Percentiles rank a stretch among this genome's conserved stretches.
phyloP scores from a whole-genome alignment of 352 stramenopile genomes.

The Phytophthora pinifolia region DNA sequence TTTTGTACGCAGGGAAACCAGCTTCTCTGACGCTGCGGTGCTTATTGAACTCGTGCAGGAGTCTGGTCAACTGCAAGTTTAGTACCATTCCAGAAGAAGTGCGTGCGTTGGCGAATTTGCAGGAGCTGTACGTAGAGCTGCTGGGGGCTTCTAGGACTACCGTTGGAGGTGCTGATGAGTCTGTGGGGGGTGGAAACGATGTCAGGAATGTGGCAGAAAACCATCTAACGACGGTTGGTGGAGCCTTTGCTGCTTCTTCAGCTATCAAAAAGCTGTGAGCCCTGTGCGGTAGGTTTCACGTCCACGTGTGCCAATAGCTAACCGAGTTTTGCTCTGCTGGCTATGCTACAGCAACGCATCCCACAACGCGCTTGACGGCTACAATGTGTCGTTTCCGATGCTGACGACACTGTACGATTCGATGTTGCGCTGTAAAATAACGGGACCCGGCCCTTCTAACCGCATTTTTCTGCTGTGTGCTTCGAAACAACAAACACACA shows the following conservation, averaged over 20 bases:
- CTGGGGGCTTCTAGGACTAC: not conserved
- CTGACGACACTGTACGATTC: slow-evolving; percentile 45
- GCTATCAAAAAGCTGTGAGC: slow-evolving; percentile 49
- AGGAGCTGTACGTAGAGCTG: slow-evolving; percentile 39
- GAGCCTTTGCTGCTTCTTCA: slow-evolving; percentile 28
- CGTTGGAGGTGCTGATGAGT: slow-evolving; percentile 1
- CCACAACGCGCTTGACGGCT: slow-evolving; percentile 43
- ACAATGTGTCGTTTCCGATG: slow-evolving; percentile 37
- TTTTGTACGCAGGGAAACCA: slow-evolving; percentile 1
- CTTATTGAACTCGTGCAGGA: slow-evolving; percentile 23
- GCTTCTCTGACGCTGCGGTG: slow-evolving; percentile 1
- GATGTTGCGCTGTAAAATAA: not conserved
- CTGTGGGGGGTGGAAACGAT: not conserved
- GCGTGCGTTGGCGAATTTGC: slow-evolving; percentile 35
- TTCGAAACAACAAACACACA: too few relatives aligned
- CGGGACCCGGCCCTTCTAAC: not conserved
- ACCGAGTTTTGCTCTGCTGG: not conserved
- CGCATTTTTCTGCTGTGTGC: not conserved
- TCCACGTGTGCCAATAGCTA: slow-evolving; percentile 1
- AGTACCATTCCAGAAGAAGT: slow-evolving; percentile 43
- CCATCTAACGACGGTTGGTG: slow-evolving; percentile 34
- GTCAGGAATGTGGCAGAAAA: slow-evolving; percentile 56
- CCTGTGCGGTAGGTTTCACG: not conserved
- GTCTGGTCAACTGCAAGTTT: slow-evolving; percentile 53
- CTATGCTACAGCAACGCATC: slow-evolving; percentile 46